Conservation (phyloP, 2,329 filamentous ascomycete genomes). For the Keithomyces neogunnii region DNA sequence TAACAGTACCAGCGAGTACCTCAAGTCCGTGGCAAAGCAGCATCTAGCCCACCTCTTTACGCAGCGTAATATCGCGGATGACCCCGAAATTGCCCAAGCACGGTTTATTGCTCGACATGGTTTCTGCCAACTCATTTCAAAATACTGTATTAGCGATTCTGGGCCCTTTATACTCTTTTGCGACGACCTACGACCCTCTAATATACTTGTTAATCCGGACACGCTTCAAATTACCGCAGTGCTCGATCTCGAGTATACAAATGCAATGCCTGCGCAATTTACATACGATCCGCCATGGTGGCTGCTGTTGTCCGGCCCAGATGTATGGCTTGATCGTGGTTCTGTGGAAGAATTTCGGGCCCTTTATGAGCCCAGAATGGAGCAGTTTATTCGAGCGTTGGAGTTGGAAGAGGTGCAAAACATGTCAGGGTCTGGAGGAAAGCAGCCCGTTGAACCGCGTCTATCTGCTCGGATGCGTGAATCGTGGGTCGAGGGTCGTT, state of each 20-base stretch:
- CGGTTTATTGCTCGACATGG: conserved; percentile 24
- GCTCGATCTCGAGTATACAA: conserved; percentile 32
- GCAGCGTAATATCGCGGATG: conserved; percentile 22
- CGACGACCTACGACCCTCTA: conserved; percentile 28
- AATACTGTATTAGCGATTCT: conserved; percentile 19
- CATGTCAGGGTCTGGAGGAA: neutral
- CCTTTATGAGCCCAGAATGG: conserved; percentile 22
- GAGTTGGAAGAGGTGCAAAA: conserved; percentile 22
- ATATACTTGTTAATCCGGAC: conserved; percentile 28
- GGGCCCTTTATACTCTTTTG: conserved; percentile 30
- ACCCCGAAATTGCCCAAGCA: conserved; percentile 16
- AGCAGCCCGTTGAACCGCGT: neutral
- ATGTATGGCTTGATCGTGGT: conserved; percentile 14
- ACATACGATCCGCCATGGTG: conserved; percentile 30
- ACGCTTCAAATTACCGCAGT: conserved; percentile 27
- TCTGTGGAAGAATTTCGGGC: conserved; percentile 14
- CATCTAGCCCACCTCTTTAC: conserved; percentile 19
- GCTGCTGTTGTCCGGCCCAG: conserved; percentile 22
- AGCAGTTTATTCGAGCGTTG: conserved; percentile 27
- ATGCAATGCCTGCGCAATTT: conserved; percentile 30
- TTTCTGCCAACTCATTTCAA: conserved; percentile 22
- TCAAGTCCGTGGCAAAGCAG: conserved; percentile 17
- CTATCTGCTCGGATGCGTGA: conserved; percentile 23
- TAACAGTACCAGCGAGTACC: conserved; percentile 21
- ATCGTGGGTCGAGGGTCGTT: conserved; percentile 23